Base-by-base conservation (phyloP, 768 basidiomycete species). In the Cytidiella melzeri region DNA sequence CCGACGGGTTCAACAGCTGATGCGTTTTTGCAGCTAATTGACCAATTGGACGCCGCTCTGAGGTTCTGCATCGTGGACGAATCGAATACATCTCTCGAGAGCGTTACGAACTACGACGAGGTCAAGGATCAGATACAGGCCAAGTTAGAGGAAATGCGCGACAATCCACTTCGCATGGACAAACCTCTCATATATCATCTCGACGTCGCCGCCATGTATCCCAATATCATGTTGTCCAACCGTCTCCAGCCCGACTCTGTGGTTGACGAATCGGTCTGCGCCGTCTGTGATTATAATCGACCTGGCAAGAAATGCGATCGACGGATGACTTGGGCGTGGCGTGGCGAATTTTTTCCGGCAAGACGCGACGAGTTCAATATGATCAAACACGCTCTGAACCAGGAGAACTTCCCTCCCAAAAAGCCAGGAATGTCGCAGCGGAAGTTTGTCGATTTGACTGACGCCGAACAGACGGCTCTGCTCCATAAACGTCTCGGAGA, bases 161-260 rank as follows among this genome's bases (percentile, higher is more conserved):
- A 98, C 69, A 82, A 87, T 51, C 95, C 96, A 0, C 78, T 83
- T 47, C 89, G 95, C 12, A 73, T 74, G 38, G 94, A 98, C 70
- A 88, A 83, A 11, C 96, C 96, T 0, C 81, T 98, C 55, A 98
- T 99, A 62, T 99, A 99, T 68, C 96, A 99, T 67, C 69, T 98
- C 60, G 96, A 99, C 61, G 96, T 99, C 54, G 96, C 96, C 2
- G 96, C 96, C 55, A 99, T 99, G 96, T 98, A 99, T 65, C 96
- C 96, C 49, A 99, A 98, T 67, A 98, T 99, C 80, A 99, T 99
- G 96, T 84, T 99, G 73, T 97, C 94, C 15, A 99, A 99, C 64
- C 90, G 96, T 27, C 76, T 99, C 2, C 96, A 99, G 58, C 96
- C 96, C 2, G 96, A 99, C 68, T 96, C 96, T 1, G 88, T 98